A percentile compares a stretch with the other conserved stretches of the same genome.
Conservation (phyloP, 306 rosid species). For the Datisca glomerata region DNA sequence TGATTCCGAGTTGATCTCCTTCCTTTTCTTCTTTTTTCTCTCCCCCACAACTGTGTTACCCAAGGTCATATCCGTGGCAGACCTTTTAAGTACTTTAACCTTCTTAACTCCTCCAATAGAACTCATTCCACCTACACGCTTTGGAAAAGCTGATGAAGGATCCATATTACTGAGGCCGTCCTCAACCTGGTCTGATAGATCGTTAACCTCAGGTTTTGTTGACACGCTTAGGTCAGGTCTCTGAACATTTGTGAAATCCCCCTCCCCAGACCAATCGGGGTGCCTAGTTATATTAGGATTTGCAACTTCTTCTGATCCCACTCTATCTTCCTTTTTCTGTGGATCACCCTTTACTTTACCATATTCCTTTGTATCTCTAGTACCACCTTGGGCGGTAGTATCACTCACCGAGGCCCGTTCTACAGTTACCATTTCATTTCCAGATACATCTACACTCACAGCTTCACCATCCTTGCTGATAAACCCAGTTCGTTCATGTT, state of each 20-base stretch:
- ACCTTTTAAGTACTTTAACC: conserved; percentile 43
- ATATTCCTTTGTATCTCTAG: conserved; percentile 26
- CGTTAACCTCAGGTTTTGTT: conserved; percentile 17
- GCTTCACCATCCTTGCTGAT: conserved; percentile 21
- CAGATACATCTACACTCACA: conserved; percentile 20
- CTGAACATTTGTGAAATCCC: conserved; percentile 14
- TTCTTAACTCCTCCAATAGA: conserved; percentile 39
- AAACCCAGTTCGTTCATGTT: conserved; percentile 22
- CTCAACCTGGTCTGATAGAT: conserved; percentile 9
- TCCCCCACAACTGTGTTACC: conserved; percentile 29
- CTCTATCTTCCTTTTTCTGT: conserved; percentile 16
- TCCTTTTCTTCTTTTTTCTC: conserved; percentile 60
- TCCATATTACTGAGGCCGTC: conserved; percentile 12
- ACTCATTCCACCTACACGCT: conserved; percentile 18
- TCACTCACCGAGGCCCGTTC: conserved; percentile 25
- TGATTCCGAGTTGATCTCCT: conserved; percentile 25
- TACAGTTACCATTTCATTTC: conserved; percentile 18
- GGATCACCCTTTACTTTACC: conserved; percentile 28
- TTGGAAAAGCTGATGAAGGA: conserved; percentile 12
- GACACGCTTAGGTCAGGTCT: conserved; percentile 19
- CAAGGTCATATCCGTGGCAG: conserved; percentile 31
- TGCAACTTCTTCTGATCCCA: conserved; percentile 12
- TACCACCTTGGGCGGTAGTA: conserved; percentile 16
- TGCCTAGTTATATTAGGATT: conserved; percentile 15
- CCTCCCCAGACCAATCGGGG: conserved; percentile 25